Base-by-base conservation (phyloP, 257 asterid species). In the Ilex asprella region DNA sequence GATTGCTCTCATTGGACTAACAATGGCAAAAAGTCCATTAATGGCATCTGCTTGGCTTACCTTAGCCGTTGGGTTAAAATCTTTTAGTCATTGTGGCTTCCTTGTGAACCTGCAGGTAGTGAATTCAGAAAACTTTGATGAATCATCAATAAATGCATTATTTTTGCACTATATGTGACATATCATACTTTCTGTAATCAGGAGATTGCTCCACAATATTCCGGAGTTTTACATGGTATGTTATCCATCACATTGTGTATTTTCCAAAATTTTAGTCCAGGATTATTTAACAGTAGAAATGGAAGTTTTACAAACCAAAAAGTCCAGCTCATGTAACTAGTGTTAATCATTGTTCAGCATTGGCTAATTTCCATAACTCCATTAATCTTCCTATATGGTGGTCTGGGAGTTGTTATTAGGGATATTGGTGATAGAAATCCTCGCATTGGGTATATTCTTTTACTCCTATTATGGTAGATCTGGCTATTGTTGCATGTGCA, bases 31-130 rank as follows among this genome's bases (percentile, higher is more conserved):
- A 85, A 92, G 54, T 73, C 96, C 97, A 57, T 67, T 66, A 60
- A 31, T 69, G 31, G 99, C 99, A 69, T 89, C 97, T 76, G 95
- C 88, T 31, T 92, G 97, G 97, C 94, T 89, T 65, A 89, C 99
- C 60, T 32, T 86, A 67, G 97, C 97, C 69, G 99, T 92, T 63
- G 96, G 95, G 63, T 84, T 92, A 72, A 92, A 92, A 81, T 81
- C 97, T 21, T 92, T 92, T 69, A 89, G 99, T 69, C 99, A 92
- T 65, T 83, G 88, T 72, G 99, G 99, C 65, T 92, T 92, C 83
- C 99, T 92, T 64, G 99, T 92, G 55, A 92, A 92, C 77, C 80
- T 89, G 75, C 99, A 92, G 96, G 99, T 87, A 21, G 65, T 75
- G 62, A 55, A 68, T 68, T 73, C 35, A 55, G 46, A 53, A 15